Conservation (phyloP, 2,329 filamentous ascomycete species). For the Graphilbum sp. region DNA sequence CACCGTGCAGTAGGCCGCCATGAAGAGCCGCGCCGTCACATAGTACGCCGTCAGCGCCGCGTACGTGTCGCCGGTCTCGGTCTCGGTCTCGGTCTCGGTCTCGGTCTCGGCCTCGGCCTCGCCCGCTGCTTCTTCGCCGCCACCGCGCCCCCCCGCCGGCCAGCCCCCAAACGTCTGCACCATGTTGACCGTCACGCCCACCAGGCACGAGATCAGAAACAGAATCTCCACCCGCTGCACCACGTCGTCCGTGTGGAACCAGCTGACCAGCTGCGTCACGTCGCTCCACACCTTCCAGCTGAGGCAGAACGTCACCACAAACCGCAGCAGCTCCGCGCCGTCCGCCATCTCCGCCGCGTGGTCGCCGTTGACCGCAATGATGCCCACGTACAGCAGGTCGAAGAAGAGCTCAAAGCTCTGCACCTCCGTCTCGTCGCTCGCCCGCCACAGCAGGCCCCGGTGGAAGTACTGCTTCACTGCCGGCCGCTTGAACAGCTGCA, state of each 20-base stretch:
- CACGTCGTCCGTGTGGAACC: slow-evolving; percentile 48
- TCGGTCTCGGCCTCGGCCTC: background rate
- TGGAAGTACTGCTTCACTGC: slow-evolving; percentile 50
- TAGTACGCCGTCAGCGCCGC: slow-evolving; percentile 44
- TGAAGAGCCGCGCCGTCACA: slow-evolving; percentile 38
- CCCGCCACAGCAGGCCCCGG: slow-evolving; percentile 46
- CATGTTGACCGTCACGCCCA: slow-evolving; percentile 48
- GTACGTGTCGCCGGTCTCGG: slow-evolving; percentile 28
- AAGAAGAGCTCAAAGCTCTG: slow-evolving; percentile 49
- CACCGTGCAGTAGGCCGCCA: slow-evolving; percentile 28
- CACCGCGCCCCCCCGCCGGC: background rate
- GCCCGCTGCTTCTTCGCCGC: background rate
- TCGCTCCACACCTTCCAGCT: slow-evolving; percentile 50
- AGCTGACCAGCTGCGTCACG: slow-evolving; percentile 36
- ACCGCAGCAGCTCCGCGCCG: slow-evolving; percentile 38
- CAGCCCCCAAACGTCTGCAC: slow-evolving; percentile 32
- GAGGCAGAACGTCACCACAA: slow-evolving; percentile 44
- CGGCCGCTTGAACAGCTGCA: slow-evolving; percentile 42
- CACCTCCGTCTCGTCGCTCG: slow-evolving; percentile 40
- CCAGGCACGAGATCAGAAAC: slow-evolving; percentile 42
- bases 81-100: background rate
- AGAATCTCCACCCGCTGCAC: slow-evolving; percentile 40
- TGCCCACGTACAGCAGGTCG: slow-evolving; percentile 46
- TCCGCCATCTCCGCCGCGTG: slow-evolving; percentile 38
- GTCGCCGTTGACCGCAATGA: slow-evolving; percentile 48